Percentiles rank a stretch among this genome's conserved stretches.
Evolutionary conservation across 2,329 filamentous ascomycete species (phyloP).

Genomic region (Bipolaris bicolor): DNA sequence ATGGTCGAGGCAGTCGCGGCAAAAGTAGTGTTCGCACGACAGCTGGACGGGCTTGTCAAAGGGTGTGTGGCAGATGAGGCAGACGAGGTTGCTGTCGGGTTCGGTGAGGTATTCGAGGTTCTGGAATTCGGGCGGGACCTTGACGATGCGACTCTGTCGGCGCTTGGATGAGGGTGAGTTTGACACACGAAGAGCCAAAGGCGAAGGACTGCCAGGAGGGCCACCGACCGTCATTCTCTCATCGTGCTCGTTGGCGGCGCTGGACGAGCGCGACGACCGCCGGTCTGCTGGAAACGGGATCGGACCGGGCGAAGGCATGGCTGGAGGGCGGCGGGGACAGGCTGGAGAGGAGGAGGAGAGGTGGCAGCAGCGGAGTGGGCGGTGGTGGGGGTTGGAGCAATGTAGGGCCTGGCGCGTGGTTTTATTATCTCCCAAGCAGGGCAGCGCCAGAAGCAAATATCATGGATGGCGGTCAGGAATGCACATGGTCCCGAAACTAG

Average conservation of each 20-base stretch:
- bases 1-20: conserved; percentile 61
- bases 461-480: conserved; percentile 28
- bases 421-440: conserved; percentile 9
- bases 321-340: background rate
- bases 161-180: conserved; percentile 48
- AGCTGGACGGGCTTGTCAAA: conserved; percentile 65
- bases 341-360: background rate
- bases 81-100: conserved; percentile 67
- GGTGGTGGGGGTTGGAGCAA: conserved; percentile 4
- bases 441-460: conserved; percentile 20
- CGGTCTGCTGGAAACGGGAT: conserved; percentile 46
- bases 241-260: conserved; percentile 31
- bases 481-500: conserved; percentile 21
- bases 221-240: conserved; percentile 43
- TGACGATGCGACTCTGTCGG: conserved; percentile 42
- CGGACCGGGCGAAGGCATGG: conserved; percentile 46
- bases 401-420: conserved; percentile 3
- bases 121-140: conserved; percentile 59
- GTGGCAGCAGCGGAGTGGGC: conserved; percentile 4
- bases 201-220: conserved; percentile 48
- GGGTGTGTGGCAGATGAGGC: conserved; percentile 68
- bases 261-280: conserved; percentile 44
- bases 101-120: conserved; percentile 63
- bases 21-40: conserved; percentile 69
- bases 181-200: conserved; percentile 47